Conservation (phyloP, 768 basidiomycete species). For the Pisolithus albus region DNA sequence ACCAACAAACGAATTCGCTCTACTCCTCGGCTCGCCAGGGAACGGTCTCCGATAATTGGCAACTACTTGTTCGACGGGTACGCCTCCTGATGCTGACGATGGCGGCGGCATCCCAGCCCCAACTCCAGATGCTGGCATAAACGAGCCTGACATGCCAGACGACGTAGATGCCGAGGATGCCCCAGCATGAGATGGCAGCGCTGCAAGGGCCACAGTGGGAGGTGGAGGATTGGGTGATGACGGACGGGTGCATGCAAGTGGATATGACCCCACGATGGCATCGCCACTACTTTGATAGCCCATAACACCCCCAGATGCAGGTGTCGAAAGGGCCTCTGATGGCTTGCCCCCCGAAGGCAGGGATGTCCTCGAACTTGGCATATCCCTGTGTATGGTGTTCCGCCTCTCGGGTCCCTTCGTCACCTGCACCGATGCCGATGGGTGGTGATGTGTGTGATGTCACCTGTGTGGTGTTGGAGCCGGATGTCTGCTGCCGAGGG, state of each 20-base stretch:
- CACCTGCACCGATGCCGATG: no score
- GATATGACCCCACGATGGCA: constrained; percentile 71
- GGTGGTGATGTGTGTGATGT: no score
- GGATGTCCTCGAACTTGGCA: no score
- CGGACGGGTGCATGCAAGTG: constrained; percentile 58
- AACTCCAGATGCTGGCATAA: no score
- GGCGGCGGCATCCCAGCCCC: no score
- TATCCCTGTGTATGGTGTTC: no score
- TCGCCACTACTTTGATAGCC: constrained; percentile 77
- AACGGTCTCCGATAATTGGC: constrained; percentile 76
- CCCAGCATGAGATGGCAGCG: constrained; percentile 33
- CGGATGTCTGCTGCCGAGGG: no score
- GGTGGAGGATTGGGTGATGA: constrained; percentile 53
- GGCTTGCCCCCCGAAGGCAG: no score
- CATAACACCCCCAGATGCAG: constrained; percentile 23
- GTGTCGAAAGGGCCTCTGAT: no score
- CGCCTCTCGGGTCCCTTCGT: no score
- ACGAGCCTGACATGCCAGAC: no score
- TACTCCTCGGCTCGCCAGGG: constrained; percentile 72
- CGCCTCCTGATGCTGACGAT: constrained; percentile 35
- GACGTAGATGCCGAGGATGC: constrained; percentile 12
- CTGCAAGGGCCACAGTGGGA: constrained; percentile 69
- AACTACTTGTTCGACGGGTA: constrained; percentile 69
- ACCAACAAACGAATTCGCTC: constrained; percentile 42
- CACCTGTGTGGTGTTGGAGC: no score